These are phyloP conservation scores for Pyrenopolyporus hunteri DNA, from an alignment of 495 filamentous ascomycete genomes.

Conservation along the genomic window DNA sequence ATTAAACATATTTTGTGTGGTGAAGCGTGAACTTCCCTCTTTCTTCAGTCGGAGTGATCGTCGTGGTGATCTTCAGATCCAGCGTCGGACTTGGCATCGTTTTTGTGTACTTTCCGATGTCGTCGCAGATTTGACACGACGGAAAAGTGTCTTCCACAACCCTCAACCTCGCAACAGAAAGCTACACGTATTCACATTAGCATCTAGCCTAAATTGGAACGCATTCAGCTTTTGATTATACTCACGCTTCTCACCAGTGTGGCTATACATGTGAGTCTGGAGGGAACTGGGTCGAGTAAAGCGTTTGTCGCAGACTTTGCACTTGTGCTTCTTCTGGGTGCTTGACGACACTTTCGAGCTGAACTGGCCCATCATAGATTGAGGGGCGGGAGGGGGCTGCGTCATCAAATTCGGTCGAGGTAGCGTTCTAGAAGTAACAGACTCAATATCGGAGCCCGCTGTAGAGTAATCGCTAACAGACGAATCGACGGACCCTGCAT, in stretches of 20 bases:
- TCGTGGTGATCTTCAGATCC: slow-evolving; percentile 58
- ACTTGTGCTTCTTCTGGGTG: slow-evolving; percentile 99
- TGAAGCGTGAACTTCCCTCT: slow-evolving; percentile 29
- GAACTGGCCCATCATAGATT: slow-evolving; percentile 99
- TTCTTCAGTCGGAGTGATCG: slow-evolving; percentile 52
- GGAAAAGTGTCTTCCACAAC: slow-evolving; percentile 95
- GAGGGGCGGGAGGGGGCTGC: slow-evolving; percentile 77
- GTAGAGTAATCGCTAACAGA: slow-evolving; percentile 96
- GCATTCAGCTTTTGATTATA: slow-evolving; percentile 24
- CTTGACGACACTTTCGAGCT: slow-evolving; percentile 95
- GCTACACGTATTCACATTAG: slow-evolving; percentile 64
- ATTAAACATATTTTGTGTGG: slow-evolving; percentile 33
- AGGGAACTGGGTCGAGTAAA: slow-evolving; percentile 96
- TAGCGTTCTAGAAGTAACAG: slow-evolving; percentile 76
- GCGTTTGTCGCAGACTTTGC: slow-evolving; percentile 98
- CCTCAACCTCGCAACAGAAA: slow-evolving; percentile 91
- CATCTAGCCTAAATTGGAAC: background rate
- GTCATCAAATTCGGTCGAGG: slow-evolving; percentile 76
- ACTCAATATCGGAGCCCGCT: slow-evolving; percentile 83
- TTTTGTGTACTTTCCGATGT: slow-evolving; percentile 96
- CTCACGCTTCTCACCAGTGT: slow-evolving; percentile 99
- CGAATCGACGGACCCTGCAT: slow-evolving; percentile 82
- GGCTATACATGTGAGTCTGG: slow-evolving; percentile 98
- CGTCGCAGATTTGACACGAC: slow-evolving; percentile 95
- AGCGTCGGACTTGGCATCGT: slow-evolving; percentile 65